Conservation (phyloP, 768 basidiomycete species). For the Collybiopsis confluens region DNA sequence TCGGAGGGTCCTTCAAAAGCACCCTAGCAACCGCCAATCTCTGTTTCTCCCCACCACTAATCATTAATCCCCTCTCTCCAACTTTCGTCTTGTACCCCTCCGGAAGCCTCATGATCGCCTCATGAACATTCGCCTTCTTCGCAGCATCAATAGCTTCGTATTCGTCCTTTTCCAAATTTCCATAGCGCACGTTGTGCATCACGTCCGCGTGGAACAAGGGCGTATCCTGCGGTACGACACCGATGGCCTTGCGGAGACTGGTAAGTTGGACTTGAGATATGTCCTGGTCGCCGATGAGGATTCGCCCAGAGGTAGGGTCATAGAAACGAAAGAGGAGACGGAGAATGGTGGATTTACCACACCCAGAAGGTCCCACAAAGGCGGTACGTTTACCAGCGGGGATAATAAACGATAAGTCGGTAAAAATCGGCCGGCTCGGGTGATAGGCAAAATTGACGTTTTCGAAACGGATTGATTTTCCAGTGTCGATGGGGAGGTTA, state of each 20-base stretch:
- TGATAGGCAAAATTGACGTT: conserved; percentile 92
- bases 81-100: conserved; percentile 89
- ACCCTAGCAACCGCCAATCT: conserved; percentile 90
- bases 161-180: conserved; percentile 80
- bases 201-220: conserved; percentile 96
- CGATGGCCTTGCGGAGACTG: conserved; percentile 71
- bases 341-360: conserved; percentile 96
- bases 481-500: conserved; percentile 38
- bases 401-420: conserved; percentile 79
- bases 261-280: conserved; percentile 67
- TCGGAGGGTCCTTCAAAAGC: conserved; percentile 90
- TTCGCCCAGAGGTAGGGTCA: conserved; percentile 74
- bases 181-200: conserved; percentile 94
- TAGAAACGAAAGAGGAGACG: conserved; percentile 94
- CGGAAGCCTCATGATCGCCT: conserved; percentile 74
- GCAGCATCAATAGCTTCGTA: conserved; percentile 86
- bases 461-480: conserved; percentile 89
- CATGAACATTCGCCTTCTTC: conserved; percentile 81
- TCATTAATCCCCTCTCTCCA: conserved; percentile 96
- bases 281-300: conserved; percentile 86
- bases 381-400: conserved; percentile 97
- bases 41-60: conserved; percentile 98
- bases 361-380: conserved; percentile 95
- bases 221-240: conserved; percentile 97
- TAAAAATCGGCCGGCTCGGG: conserved; percentile 89